Percentiles rank a stretch among this genome's conserved stretches.
phyloP scores from a whole-genome alignment of 2,329 filamentous ascomycete species.

The Shiraia sp. region DNA sequence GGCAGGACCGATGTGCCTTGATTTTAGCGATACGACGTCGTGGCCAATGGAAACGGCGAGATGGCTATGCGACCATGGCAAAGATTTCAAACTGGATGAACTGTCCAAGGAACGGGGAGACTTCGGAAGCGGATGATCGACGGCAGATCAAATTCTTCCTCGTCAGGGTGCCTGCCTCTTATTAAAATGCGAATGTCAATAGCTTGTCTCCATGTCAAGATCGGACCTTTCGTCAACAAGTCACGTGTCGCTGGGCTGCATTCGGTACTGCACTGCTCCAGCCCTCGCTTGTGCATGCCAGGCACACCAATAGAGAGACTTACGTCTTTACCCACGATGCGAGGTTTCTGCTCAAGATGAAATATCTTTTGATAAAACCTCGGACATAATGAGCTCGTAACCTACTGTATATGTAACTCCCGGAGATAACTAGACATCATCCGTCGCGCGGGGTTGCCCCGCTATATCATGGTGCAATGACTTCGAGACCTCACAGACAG shows the following conservation, averaged over 20 bases:
- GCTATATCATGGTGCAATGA: too few species aligned
- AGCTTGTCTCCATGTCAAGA: not conserved
- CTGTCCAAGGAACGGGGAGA: slow-evolving; percentile 1
- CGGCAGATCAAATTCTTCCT: not conserved
- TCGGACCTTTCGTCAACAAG: not conserved
- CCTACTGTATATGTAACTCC: too few species aligned
- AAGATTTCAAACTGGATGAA: not conserved
- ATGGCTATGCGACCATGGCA: not conserved
- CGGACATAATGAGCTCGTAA: too few species aligned
- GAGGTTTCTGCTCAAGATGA: too few species aligned
- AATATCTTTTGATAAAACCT: too few species aligned
- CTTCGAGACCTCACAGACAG: too few species aligned
- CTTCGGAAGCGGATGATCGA: slow-evolving; percentile 2
- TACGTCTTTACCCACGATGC: too few species aligned
- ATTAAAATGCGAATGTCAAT: not conserved
- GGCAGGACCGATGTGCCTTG: slow-evolving; percentile 9
- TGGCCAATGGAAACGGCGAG: not conserved
- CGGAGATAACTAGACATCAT: not conserved
- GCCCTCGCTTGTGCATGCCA: too few species aligned
- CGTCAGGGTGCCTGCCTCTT: not conserved
- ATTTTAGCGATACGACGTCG: not conserved
- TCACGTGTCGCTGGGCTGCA: too few species aligned
- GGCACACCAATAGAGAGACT: too few species aligned
- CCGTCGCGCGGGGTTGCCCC: too few species aligned
- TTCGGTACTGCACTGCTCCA: too few species aligned